Evolutionary conservation across 331 rosid species (phyloP).

Genomic region (Malus hybrid): DNA sequence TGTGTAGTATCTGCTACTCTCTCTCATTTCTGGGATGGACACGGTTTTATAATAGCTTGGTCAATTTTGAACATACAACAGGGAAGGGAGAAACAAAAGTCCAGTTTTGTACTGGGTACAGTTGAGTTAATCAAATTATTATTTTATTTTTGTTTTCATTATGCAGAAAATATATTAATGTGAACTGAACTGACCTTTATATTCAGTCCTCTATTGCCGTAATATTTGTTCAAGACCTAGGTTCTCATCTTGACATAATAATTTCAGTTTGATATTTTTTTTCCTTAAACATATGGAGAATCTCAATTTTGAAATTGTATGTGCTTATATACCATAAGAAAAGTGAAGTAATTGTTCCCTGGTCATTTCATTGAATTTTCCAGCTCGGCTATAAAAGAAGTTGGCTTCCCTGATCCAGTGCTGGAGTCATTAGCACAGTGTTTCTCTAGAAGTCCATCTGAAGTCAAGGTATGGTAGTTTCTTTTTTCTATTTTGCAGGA

Average conservation of each 20-base stretch:
- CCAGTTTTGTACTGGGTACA: background rate
- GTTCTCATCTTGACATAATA: background rate
- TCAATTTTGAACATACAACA: background rate
- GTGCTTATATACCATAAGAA: background rate
- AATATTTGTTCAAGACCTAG: background rate
- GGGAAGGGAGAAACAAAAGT: background rate
- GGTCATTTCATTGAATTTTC: conserved; percentile 24
- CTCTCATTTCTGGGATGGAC: background rate
- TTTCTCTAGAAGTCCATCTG: conserved; percentile 70
- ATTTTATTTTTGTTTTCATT: background rate
- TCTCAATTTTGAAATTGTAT: background rate
- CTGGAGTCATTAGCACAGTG: conserved; percentile 68
- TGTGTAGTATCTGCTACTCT: background rate
- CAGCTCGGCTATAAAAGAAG: conserved; percentile 75
- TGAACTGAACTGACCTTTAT: background rate
- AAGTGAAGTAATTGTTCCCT: conserved; percentile 15
- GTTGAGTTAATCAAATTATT: background rate
- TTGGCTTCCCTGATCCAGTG: conserved; percentile 66
- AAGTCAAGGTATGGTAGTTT: conserved; percentile 64
- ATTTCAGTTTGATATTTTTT: background rate
- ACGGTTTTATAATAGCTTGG: background rate
- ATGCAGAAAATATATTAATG: background rate
- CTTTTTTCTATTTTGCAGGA: background rate
- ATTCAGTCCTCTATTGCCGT: background rate
- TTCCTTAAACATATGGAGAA: background rate